Conservation (phyloP, 176 grass and related monocot genomes). For the Oryza australiensis region DNA sequence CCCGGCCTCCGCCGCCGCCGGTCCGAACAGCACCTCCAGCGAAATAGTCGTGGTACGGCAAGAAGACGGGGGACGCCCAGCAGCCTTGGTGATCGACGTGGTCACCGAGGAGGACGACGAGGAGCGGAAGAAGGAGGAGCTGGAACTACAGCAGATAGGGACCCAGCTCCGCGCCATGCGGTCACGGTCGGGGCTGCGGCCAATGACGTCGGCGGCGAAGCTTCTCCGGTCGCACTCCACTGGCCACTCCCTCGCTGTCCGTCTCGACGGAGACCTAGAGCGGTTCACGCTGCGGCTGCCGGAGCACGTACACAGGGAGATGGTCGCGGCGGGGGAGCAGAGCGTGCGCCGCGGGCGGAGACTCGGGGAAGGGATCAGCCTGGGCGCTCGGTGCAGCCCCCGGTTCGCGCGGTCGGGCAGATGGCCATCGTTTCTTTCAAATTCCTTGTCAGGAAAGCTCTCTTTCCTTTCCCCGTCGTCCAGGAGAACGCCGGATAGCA, state of each 20-base stretch:
- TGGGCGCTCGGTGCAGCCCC: slow-evolving; percentile 27
- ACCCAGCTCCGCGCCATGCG: slow-evolving; percentile 61
- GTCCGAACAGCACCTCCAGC: slow-evolving; percentile 35
- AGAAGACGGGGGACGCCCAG: not conserved
- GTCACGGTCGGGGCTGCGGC: slow-evolving; percentile 37
- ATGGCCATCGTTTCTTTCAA: slow-evolving; percentile 60
- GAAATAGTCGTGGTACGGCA: slow-evolving; percentile 9
- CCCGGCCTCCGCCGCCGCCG: not conserved
- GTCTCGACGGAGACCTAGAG: slow-evolving; percentile 47
- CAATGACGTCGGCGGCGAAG: not conserved
- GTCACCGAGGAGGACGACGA: slow-evolving; percentile 30
- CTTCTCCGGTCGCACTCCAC: slow-evolving; percentile 73
- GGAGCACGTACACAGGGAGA: slow-evolving; percentile 65
- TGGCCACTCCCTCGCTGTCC: slow-evolving; percentile 50
- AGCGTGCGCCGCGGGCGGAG: slow-evolving; percentile 32
- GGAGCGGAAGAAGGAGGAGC: slow-evolving; percentile 46
- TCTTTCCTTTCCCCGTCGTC: slow-evolving; percentile 41
- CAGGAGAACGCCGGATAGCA: slow-evolving; percentile 34
- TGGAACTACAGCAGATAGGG: slow-evolving; percentile 68
- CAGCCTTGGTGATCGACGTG: slow-evolving; percentile 54
- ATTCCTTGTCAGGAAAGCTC: slow-evolving; percentile 60
- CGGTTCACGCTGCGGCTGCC: slow-evolving; percentile 73
- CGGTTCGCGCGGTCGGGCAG: slow-evolving; percentile 24
- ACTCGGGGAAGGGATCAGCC: slow-evolving; percentile 37
- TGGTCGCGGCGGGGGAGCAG: slow-evolving; percentile 38